Evolutionary conservation across 2,329 filamentous ascomycete species (phyloP).

Genomic region (Exophiala spinifera): DNA sequence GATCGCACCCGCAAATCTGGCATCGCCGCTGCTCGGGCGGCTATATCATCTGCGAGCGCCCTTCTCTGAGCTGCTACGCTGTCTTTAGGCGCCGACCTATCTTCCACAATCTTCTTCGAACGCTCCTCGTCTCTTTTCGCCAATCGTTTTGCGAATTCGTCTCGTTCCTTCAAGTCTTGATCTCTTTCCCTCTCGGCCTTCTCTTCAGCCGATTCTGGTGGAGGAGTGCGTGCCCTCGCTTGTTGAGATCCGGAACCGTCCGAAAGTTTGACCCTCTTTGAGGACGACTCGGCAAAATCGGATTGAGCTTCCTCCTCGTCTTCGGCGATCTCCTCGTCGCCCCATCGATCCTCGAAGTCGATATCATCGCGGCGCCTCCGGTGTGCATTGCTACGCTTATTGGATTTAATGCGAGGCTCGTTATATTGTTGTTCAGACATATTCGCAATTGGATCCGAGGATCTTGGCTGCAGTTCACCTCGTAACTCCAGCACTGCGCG

Average conservation of each 20-base stretch:
- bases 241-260: slow-evolving; percentile 43
- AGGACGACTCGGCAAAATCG: slow-evolving; percentile 66
- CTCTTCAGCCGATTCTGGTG: slow-evolving; percentile 51
- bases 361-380: slow-evolving; percentile 32
- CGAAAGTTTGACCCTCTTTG: slow-evolving; percentile 68
- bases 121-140: slow-evolving; percentile 67
- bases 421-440: slow-evolving; percentile 24
- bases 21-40: slow-evolving; percentile 67
- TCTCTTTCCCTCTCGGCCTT: slow-evolving; percentile 57
- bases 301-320: slow-evolving; percentile 49
- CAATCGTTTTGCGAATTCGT: slow-evolving; percentile 75
- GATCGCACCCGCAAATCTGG: slow-evolving; percentile 78
- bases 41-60: slow-evolving; percentile 64
- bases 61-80: slow-evolving; percentile 60
- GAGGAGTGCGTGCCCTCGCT: slow-evolving; percentile 33
- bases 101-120: slow-evolving; percentile 66
- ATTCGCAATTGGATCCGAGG: slow-evolving; percentile 1
- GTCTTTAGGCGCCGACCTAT: slow-evolving; percentile 55
- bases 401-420: slow-evolving; percentile 17
- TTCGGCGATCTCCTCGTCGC: slow-evolving; percentile 64
- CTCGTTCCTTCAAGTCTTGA: slow-evolving; percentile 69
- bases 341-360: slow-evolving; percentile 76
- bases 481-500: not conserved
- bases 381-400: slow-evolving; percentile 19
- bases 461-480: slow-evolving; percentile 9